phyloP scores from a whole-genome alignment of 2,329 filamentous ascomycete genomes.

The Aureobasidium sp. region DNA sequence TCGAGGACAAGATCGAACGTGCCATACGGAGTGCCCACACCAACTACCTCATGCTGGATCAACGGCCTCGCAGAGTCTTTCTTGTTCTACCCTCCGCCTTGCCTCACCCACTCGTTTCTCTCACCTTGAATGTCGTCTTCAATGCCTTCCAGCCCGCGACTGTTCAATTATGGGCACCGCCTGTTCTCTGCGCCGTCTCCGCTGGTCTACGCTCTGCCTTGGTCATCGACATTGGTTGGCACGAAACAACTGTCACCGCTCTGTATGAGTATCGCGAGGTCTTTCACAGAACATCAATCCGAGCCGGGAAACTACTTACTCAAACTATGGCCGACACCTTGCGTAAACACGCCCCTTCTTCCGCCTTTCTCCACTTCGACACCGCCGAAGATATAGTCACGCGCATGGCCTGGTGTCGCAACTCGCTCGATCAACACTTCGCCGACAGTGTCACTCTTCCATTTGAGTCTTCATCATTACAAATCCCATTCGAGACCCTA shows the following conservation, averaged over 20 bases:
- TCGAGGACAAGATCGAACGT: conserved; percentile 81
- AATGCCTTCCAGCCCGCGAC: conserved; percentile 72
- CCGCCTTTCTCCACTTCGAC: conserved; percentile 48
- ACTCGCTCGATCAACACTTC: conserved; percentile 26
- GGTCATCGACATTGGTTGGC: conserved; percentile 87
- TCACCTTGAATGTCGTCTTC: conserved; percentile 70
- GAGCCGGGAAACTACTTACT: conserved; percentile 65
- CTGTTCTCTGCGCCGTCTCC: conserved; percentile 65
- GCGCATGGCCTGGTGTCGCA: conserved; percentile 67
- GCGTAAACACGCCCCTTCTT: conserved; percentile 33
- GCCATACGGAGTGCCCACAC: conserved; percentile 73
- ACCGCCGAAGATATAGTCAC: conserved; percentile 73
- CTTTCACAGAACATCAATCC: conserved; percentile 57
- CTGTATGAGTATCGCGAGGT: conserved; percentile 89
- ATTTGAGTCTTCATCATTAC: conserved; percentile 43
- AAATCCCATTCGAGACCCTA: conserved; percentile 61
- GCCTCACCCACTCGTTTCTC: conserved; percentile 69
- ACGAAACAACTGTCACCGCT: conserved; percentile 75
- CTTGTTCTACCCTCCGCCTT: conserved; percentile 70
- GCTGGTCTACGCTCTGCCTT: conserved; percentile 81
- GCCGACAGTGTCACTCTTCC: conserved; percentile 27
- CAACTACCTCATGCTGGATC: conserved; percentile 63
- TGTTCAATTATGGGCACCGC: conserved; percentile 70
- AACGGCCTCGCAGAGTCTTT: conserved; percentile 57
- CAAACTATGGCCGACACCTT: conserved; percentile 48